Evolutionary conservation across 1,139 yeast species (phyloP), one percentile per base, ranked within the genome.

Genomic region (Pichia sp.): DNA sequence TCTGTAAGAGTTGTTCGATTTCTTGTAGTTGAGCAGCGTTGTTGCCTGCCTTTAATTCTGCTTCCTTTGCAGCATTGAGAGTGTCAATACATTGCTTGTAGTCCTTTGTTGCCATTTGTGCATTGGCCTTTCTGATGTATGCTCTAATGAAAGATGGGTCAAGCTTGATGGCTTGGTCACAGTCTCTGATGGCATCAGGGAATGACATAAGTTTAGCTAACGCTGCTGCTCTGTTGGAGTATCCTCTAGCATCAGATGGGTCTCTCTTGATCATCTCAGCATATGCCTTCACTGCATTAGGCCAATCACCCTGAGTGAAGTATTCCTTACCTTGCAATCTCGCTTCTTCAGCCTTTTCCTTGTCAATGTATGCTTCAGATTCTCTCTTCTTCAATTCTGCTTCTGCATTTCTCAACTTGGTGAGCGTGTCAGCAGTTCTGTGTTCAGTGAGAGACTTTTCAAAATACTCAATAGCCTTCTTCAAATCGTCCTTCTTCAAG

Each of bases 181-280:
- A 87, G 63, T 93, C 99, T 53, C 73, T 73, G 44, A 93, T 79
- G 12, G 95, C 97, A 52, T 88, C 98, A 26, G 96, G 96, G 83
- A 88, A 91, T 15, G 96, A 85, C 82, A 91, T 77, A 49, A 93
- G 74, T 63, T 93, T 93, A 36, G 94, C 78, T 57, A 83, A 75
- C 1, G 95, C 96, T 28, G 98, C 98, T 37, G 99, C 98, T 64
- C 98, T 83, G 67, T 93, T 93, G 30, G 95, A 87, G 62, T 88
- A 93, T 38, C 97, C 98, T 62, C 96, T 78, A 24, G 95, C 94
- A 62, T 93, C 98, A 41, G 79, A 77, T 40, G 99, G 99, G 3
- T 93, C 88, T 59, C 99, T 82, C 66, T 87, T 85, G 53, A 88
- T 71, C 86, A 93, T 91, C 64, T 93, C 98, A 34, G 94, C 70